Conservation (phyloP, 352 stramenopile genomes). For the Pythium insidiosum region DNA sequence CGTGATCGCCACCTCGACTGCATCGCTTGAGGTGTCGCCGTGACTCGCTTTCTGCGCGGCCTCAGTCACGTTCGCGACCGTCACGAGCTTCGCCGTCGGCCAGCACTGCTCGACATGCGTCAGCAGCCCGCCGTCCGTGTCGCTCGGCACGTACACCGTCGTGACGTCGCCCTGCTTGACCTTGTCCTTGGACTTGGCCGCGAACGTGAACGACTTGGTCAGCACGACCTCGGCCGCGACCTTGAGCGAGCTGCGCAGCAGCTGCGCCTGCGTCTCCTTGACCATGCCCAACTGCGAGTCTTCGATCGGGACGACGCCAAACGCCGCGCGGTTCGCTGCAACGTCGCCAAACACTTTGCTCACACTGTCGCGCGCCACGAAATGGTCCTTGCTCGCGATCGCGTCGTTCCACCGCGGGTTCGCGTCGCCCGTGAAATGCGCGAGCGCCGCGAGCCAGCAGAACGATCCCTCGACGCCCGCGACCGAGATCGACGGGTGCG, state of each 20-base stretch:
- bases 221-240: slow-evolving; percentile 71
- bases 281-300: slow-evolving; percentile 79
- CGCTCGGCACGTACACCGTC: slow-evolving; percentile 46
- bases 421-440: slow-evolving; percentile 47
- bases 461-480: slow-evolving; percentile 64
- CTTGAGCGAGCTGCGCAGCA: slow-evolving; percentile 68
- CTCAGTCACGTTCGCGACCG: slow-evolving; percentile 54
- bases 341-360: slow-evolving; percentile 77
- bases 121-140: slow-evolving; percentile 43
- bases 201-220: slow-evolving; percentile 63
- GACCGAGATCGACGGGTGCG: slow-evolving; percentile 71
- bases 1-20: slow-evolving; percentile 42
- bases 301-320: slow-evolving; percentile 82
- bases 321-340: slow-evolving; percentile 71
- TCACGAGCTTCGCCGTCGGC: slow-evolving; percentile 60
- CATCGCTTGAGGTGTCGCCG: slow-evolving; percentile 14
- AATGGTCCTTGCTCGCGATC: slow-evolving; percentile 29
- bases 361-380: slow-evolving; percentile 49
- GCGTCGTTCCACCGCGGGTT: neutral
- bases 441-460: slow-evolving; percentile 62
- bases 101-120: slow-evolving; percentile 62
- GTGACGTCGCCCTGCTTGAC: slow-evolving; percentile 41
- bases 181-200: slow-evolving; percentile 32
- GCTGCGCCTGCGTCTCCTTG: slow-evolving; percentile 78
- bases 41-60: slow-evolving; percentile 28